These are phyloP conservation scores for Sporisorium exsertum DNA, from an alignment of 1,284 basidiomycete species.

Conservation along the genomic window DNA sequence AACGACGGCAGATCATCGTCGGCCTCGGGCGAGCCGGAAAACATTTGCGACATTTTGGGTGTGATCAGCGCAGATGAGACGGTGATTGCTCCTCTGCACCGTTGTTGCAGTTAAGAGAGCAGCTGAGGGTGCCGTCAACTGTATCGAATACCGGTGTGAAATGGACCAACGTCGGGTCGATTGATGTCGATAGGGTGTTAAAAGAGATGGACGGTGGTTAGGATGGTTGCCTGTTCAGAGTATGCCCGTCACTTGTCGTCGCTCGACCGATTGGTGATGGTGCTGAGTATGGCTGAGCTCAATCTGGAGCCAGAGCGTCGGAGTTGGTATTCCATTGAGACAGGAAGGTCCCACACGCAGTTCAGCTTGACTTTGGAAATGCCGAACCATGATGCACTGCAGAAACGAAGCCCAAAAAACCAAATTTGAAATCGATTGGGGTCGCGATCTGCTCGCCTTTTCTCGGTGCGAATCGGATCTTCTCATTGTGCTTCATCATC, in stretches of 20 bases:
- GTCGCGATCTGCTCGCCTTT: not conserved
- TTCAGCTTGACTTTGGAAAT: not conserved
- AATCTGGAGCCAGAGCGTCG: not conserved
- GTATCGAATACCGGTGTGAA: too few relatives aligned
- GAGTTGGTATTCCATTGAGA: not conserved
- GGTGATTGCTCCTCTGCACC: not conserved
- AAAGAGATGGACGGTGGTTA: not conserved
- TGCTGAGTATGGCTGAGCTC: not conserved
- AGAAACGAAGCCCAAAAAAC: constrained; percentile 1
- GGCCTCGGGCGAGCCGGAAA: constrained; percentile 45
- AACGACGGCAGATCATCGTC: constrained; percentile 41
- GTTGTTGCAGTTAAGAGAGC: not conserved
- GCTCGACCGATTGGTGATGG: not conserved
- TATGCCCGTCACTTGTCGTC: not conserved
- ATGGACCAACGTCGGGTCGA: not conserved
- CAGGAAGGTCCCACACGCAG: constrained; percentile 1
- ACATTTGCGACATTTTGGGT: constrained; percentile 32
- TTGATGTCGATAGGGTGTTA: not conserved
- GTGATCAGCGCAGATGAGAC: not conserved
- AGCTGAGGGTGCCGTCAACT: too few relatives aligned
- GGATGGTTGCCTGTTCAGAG: not conserved
- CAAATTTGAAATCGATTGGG: not conserved
- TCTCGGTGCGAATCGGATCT: not conserved
- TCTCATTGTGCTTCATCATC: not conserved
- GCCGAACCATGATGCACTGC: not conserved